phyloP scores from a whole-genome alignment of 2,329 filamentous ascomycete species.

The Clonostachys rosea region DNA sequence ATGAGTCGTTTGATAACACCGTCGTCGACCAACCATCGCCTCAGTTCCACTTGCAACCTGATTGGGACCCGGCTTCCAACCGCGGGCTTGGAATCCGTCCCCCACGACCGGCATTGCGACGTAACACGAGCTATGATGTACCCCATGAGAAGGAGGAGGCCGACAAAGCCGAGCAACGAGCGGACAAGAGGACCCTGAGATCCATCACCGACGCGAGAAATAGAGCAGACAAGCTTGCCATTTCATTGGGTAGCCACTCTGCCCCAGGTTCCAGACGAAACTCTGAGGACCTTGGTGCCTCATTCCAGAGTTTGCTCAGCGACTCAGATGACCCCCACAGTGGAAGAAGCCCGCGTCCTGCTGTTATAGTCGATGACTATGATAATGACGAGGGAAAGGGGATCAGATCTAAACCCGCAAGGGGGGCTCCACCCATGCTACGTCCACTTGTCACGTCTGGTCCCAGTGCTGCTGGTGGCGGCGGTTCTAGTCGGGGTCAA shows the following conservation, averaged over 20 bases:
- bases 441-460: neutral
- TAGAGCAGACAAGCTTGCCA: conserved; percentile 30
- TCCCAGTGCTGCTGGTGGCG: neutral
- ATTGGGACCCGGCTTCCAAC: neutral
- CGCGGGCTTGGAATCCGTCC: conserved; percentile 1
- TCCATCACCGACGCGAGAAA: conserved; percentile 33
- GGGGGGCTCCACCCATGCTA: too few species aligned
- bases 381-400: conserved; percentile 1
- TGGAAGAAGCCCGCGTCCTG: neutral
- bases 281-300: conserved; percentile 20
- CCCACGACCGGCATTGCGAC: conserved; percentile 28
- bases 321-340: conserved; percentile 16
- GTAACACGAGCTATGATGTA: conserved; percentile 36
- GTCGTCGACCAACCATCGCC: too few species aligned
- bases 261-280: conserved; percentile 27
- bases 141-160: conserved; percentile 31
- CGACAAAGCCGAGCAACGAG: conserved; percentile 28
- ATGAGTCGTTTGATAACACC: neutral
- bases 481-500: neutral
- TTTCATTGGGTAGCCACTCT: conserved; percentile 30
- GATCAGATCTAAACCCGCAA: too few species aligned
- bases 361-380: conserved; percentile 3
- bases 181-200: conserved; percentile 27
- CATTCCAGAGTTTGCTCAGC: conserved; percentile 24
- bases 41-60: neutral